A percentile compares a stretch with the other conserved stretches of the same genome.
These are phyloP conservation scores for Pyrrhoderma noxium DNA, from an alignment of 1,284 basidiomycete genomes.

Conservation along the genomic window DNA sequence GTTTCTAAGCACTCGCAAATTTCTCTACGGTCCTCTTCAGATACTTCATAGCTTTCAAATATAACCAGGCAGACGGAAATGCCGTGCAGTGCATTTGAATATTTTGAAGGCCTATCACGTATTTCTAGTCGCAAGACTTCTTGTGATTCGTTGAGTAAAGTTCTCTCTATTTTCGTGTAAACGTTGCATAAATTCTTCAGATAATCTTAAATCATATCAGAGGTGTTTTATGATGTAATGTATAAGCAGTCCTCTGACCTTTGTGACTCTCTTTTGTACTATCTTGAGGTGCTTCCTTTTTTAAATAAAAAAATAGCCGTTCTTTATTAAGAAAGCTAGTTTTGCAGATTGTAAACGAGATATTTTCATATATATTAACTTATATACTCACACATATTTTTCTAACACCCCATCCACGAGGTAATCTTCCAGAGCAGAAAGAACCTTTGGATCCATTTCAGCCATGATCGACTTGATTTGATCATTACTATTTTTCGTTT, in stretches of 20 bases:
- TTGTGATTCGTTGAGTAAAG: neutral
- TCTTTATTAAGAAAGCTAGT: no score
- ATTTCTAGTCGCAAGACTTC: neutral
- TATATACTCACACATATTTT: constrained; percentile 20
- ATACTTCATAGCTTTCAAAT: neutral
- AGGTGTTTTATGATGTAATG: no score
- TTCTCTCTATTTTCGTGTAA: neutral
- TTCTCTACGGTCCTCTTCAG: neutral
- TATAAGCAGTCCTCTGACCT: no score
- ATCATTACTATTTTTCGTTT: neutral
- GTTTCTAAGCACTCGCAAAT: neutral
- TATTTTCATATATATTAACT: no score
- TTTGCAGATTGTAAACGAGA: no score
- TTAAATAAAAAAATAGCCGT: no score
- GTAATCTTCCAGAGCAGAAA: constrained; percentile 8
- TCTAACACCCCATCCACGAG: constrained; percentile 14
- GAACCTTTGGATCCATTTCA: neutral
- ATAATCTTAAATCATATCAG: neutral
- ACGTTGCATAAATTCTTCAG: neutral
- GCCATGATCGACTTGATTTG: neutral
- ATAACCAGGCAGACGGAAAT: constrained; percentile 5
- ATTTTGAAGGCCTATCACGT: neutral
- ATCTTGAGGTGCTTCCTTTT: no score
- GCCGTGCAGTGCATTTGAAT: constrained; percentile 6
- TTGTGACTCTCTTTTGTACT: no score